Evolutionary conservation across 441 rosid species (phyloP), one percentile per base, ranked within the genome.

Genomic region (Dalechampia spathulata): DNA sequence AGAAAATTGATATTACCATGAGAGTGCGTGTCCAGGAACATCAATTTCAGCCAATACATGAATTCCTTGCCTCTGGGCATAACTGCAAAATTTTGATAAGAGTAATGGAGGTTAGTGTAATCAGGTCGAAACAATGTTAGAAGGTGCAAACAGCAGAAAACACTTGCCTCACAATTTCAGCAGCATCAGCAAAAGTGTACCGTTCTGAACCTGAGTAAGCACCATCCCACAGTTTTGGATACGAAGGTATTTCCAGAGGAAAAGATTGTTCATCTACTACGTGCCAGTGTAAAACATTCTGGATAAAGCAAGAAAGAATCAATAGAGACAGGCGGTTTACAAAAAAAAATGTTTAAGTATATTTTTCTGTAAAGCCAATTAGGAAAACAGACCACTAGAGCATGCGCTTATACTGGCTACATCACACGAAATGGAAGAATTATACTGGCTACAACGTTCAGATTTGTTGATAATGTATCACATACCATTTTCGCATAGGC

Each of bases 251-350:
- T 71, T 86, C 89, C 64, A 86, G 59, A 45, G 95, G 91, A 55
- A 86, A 83, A 21, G 95, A 86, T 46, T 86, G 87, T 30, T 78
- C 41, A 59, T 83, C 91, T 61, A 83, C 83, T 52, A 83, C 78
- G 72, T 83, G 95, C 91, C 95, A 83, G 47, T 86, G 91, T 67
- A 83, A 66, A 38, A 82, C 91, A 60, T 86, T 86, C 91, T 86
- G 75, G 68, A 62, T n/a, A 30, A 53, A 30, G 59, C 26, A 26
- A 42, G 32, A 28, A 62, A 26, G 38, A 36, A 40, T 36, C 17
- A 57, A 43, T 51, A 17, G 54, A 27, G 32, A 22, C 22, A 49
- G 26, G 36, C 12, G 21, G 40, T 30, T 30, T 30, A 4, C 34
- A 30, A 3, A 3, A 30, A 30, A 30, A 30, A 8, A 30, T 30